These are phyloP conservation scores for Fragaria iinumae DNA, from an alignment of 306 rosid genomes.

Conservation along the genomic window DNA sequence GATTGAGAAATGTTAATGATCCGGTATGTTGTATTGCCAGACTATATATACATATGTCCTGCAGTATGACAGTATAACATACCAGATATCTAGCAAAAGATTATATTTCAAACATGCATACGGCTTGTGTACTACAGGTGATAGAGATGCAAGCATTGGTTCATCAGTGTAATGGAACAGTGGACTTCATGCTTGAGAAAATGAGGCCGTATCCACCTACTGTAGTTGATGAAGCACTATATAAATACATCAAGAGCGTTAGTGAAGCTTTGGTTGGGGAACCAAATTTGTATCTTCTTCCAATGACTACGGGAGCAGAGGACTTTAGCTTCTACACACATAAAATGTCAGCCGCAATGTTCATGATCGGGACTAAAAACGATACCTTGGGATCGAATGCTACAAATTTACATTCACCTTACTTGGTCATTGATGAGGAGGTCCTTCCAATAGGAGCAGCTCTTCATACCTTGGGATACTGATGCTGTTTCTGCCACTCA, in stretches of 20 bases:
- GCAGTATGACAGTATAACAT: not conserved
- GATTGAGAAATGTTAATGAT: not conserved
- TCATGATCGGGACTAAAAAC: slow-evolving; percentile 39
- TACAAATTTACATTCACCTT: slow-evolving; percentile 42
- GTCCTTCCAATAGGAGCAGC: slow-evolving; percentile 61
- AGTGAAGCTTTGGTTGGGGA: slow-evolving; percentile 46
- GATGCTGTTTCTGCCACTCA: slow-evolving; percentile 6
- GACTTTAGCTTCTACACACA: slow-evolving; percentile 55
- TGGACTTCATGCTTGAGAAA: slow-evolving; percentile 51
- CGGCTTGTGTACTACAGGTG: slow-evolving; percentile 13
- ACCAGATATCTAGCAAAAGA: not conserved
- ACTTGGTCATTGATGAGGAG: slow-evolving; percentile 44
- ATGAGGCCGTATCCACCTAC: slow-evolving; percentile 40
- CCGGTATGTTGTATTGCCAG: not conserved
- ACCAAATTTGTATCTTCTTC: slow-evolving; percentile 33
- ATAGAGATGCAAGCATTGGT: slow-evolving; percentile 44
- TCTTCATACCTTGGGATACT: too few relatives aligned
- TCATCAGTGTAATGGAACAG: slow-evolving; percentile 35
- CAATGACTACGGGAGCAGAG: slow-evolving; percentile 46
- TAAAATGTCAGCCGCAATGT: slow-evolving; percentile 40
- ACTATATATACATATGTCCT: not conserved
- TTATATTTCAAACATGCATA: not conserved
- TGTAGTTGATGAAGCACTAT: slow-evolving; percentile 42
- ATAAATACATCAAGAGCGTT: slow-evolving; percentile 41
- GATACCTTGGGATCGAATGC: slow-evolving; percentile 16